A percentile compares a stretch with the other conserved stretches of the same genome.
Conservation (phyloP, 2,329 filamentous ascomycete species). For the Aspergillus melleus region DNA sequence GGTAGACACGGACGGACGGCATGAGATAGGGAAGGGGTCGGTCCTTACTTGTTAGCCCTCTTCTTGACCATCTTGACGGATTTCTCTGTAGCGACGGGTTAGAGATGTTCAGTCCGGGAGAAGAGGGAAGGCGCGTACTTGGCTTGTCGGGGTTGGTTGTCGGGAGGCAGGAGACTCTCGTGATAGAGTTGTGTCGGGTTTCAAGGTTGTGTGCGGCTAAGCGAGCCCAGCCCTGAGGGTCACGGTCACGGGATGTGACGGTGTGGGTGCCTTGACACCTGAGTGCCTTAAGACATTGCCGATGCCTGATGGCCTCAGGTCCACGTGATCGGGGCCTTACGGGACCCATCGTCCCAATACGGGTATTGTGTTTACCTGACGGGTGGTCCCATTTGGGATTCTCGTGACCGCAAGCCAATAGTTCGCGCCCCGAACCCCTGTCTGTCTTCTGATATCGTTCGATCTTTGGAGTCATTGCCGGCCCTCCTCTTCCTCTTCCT, state of each 20-base stretch:
- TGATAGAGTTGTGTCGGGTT: conserved; percentile 35
- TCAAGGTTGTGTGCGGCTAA: conserved; percentile 37
- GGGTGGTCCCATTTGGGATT: neutral
- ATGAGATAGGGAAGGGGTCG: conserved; percentile 26
- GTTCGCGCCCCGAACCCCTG: neutral
- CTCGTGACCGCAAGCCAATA: neutral
- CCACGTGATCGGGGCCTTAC: neutral
- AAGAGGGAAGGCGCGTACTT: conserved; percentile 36
- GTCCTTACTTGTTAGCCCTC: conserved; percentile 69
- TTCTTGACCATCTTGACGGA: conserved; percentile 73
- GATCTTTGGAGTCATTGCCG: neutral
- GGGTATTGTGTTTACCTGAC: conserved; percentile 20
- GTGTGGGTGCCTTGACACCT: conserved; percentile 18
- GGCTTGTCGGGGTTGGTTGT: conserved; percentile 42
- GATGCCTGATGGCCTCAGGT: neutral
- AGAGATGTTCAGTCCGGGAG: conserved; percentile 26
- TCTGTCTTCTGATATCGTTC: neutral
- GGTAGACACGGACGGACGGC: conserved; percentile 16
- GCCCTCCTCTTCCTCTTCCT: neutral
- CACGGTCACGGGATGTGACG: conserved; percentile 28
- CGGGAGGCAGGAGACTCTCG: conserved; percentile 36
- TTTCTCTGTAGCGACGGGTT: conserved; percentile 39
- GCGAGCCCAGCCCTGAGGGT: conserved; percentile 33
- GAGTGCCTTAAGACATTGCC: neutral
- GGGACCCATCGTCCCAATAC: conserved; percentile 16